Evolutionary conservation across 768 basidiomycete species (phyloP).

Genomic region (Amanita phalloides): DNA sequence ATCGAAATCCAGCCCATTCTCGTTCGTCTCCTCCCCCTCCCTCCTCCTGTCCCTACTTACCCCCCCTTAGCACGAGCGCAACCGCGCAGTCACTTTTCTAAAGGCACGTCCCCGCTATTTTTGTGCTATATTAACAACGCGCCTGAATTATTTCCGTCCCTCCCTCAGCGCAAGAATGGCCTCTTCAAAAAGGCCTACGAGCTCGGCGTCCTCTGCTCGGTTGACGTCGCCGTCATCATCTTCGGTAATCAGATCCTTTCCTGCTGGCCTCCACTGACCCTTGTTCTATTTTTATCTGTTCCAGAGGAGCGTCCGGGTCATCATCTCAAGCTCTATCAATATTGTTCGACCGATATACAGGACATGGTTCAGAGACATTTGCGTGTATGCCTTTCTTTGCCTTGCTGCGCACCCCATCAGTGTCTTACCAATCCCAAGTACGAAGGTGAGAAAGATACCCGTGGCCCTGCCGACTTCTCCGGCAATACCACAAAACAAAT

Average conservation of each 20-base stretch:
- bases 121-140: conserved; percentile 30
- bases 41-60: conserved; percentile 8
- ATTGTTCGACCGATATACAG: conserved; percentile 62
- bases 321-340: conserved; percentile 74
- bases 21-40: conserved; percentile 30
- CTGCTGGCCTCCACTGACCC: conserved; percentile 10
- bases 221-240: conserved; percentile 83
- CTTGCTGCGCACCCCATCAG: conserved; percentile 7
- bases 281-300: conserved; percentile 32
- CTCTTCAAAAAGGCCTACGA: conserved; percentile 90
- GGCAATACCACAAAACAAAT: conserved; percentile 20
- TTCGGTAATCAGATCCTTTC: conserved; percentile 32
- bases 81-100: conserved; percentile 84
- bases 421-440: conserved; percentile 21
- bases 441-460: conserved; percentile 39
- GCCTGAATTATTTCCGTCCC: conserved; percentile 28
- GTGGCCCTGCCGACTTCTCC: conserved; percentile 35
- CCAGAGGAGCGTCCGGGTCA: conserved; percentile 71
- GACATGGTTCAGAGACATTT: conserved; percentile 63
- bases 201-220: conserved; percentile 82
- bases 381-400: conserved; percentile 18
- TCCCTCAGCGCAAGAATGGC: conserved; percentile 68
- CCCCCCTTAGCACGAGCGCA: conserved; percentile 66
- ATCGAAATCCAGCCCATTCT: conserved; percentile 78
- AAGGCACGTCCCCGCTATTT: conserved; percentile 68